Evolutionary conservation across 2,329 filamentous ascomycete genomes (phyloP), one percentile per base, ranked within the genome.

Genomic region (Fusarium sp.): DNA sequence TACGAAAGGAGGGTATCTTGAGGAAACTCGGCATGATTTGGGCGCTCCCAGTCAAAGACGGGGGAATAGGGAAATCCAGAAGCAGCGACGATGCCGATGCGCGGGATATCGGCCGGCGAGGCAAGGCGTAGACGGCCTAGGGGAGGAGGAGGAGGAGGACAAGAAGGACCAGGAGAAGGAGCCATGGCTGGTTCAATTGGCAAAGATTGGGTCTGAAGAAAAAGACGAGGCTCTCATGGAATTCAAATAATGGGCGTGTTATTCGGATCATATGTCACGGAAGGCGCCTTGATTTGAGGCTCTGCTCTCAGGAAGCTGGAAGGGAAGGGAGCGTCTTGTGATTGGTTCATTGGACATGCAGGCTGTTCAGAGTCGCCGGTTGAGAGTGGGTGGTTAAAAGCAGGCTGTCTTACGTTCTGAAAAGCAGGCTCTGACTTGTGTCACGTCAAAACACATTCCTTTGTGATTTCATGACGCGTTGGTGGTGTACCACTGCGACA

Each of bases 1-100:
- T 63, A 63, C 10, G 58, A 63, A 6, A 42, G 31, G n/a, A 66
- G 25, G 25, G 58, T 66, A 31, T 61, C 57, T n/a, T 62, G 29
- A n/a, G 65, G 58, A 36, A 38, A 66, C 16, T 63, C 2, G 22
- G 33, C 11, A 29, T 66, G 65, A 35, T 45, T 20, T 14, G 42
- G 58, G 36, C 58, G 57, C 35, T 66, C 65, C 65, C 65, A 66
- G 31, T n/a, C 33, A 35, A 57, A 56, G 22, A 63, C 47, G 20
- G 42, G 42, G 6, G 65, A 56, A 22, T 66, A 57, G 14, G 47
- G 20, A 33, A 66, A 66, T 9, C 65, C 58, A 25, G 62, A 11
- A 33, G 62, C 16, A 42, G 33, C 47, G 13, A 54, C 65, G 57
- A 66, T 47, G 18, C 56, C 56, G 20, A 66, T 52, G 14, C 63